phyloP scores from a whole-genome alignment of 805 yeast species.

The Saturnispora diversa region DNA sequence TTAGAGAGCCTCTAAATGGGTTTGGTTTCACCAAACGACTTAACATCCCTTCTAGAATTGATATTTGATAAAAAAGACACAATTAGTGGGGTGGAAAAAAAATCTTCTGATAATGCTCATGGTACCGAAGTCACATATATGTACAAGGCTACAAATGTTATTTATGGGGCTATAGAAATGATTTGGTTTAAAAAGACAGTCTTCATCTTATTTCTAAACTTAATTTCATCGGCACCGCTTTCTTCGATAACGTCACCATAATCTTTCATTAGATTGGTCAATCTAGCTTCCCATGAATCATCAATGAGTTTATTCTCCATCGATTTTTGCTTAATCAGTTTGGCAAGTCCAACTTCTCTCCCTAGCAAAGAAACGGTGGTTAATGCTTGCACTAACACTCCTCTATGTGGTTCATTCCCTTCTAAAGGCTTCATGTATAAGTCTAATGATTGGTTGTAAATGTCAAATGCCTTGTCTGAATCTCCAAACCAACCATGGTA shows the following conservation, averaged over 20 bases:
- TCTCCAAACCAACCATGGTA: conserved; percentile 26
- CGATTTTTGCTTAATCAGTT: conserved; percentile 26
- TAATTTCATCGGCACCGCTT: conserved; percentile 12
- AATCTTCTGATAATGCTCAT: too few relatives aligned
- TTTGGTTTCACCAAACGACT: neutral
- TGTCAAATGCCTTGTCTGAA: conserved; percentile 25
- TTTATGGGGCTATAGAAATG: conserved; percentile 15
- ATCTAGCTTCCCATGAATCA: conserved; percentile 17
- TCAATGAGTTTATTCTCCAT: conserved; percentile 22
- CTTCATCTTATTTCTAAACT: conserved; percentile 17
- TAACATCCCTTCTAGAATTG: neutral
- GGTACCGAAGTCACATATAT: too few relatives aligned
- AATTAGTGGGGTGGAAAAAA: conserved; percentile 3
- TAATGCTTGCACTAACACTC: conserved; percentile 23
- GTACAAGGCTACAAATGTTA: too few relatives aligned
- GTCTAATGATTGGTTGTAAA: conserved; percentile 26
- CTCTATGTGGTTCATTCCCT: conserved; percentile 17
- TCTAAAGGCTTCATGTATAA: conserved; percentile 17
- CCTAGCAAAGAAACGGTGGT: conserved; percentile 21
- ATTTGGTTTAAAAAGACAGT: conserved; percentile 15
- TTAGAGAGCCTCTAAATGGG: neutral
- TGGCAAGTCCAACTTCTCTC: conserved; percentile 28
- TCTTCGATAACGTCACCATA: conserved; percentile 28
- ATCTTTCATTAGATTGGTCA: conserved; percentile 23
- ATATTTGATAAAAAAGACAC: neutral